Evolutionary conservation across 176 grass and related monocot genomes (phyloP), one percentile per base, ranked within the genome.

Genomic region (Neostapfia colusana): DNA sequence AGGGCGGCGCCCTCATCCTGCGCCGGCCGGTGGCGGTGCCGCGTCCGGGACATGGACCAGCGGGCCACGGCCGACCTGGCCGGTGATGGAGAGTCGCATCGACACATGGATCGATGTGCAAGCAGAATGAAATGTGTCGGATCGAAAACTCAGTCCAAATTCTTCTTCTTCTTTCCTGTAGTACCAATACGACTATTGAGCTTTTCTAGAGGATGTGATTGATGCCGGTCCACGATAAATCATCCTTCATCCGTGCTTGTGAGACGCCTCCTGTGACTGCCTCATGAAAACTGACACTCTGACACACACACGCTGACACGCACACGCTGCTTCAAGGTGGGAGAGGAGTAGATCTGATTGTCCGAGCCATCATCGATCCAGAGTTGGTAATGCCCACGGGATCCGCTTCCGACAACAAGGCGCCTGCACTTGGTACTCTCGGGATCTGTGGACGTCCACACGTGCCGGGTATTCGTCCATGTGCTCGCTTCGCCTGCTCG

Each of bases 1-100:
- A 93, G 72, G 79, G 81, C 31, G 79, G 81, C 31, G 85, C 74
- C 10, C 66, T 97, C 63, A 3, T 88, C 6, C 61, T 88, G n/a
- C 94, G 86, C 36, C 90, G 86, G 18, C 78, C 88, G 4, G 86
- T 88, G 61, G 77, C 20, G 73, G 34, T 51, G 72, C 80, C 8
- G 11, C 55, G 42, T 0, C 16, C 14, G 13, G 68, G 31, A 20
- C 58, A 24, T 0, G 76, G 42, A 4, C 77, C 28, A 21, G 70
- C 60, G 56, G 75, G 55, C 28, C 65, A 40, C 64, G 63, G 60
- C 61, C 75, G 78, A 57, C 56, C 82, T 63, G 63, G 72, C 44
- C 79, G 81, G 21, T 88, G 74, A 76, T 77, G 27, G 3, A 14
- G 58, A 2, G 20, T 25, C 28, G 18, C 60, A 15, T 35, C 73